These are phyloP conservation scores for Cystoderma amianthinum DNA, from an alignment of 768 basidiomycete genomes.

Conservation along the genomic window DNA sequence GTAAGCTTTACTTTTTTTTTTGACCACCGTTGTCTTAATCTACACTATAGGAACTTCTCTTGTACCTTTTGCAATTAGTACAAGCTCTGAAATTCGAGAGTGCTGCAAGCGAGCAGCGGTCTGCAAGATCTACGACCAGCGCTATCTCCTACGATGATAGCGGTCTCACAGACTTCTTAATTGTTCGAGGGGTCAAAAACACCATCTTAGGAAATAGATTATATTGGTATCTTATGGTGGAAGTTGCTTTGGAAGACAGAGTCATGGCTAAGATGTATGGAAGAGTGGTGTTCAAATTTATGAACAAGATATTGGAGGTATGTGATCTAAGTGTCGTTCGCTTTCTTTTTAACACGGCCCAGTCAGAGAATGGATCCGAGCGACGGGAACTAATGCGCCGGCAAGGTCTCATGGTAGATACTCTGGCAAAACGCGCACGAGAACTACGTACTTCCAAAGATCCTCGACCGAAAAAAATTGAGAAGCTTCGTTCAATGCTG, in stretches of 20 bases:
- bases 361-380: conserved; percentile 73
- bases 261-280: conserved; percentile 91
- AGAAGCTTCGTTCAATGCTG: conserved; percentile 82
- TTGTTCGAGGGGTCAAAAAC: conserved; percentile 78
- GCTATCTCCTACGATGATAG: conserved; percentile 87
- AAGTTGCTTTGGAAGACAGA: conserved; percentile 83
- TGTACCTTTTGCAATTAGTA: conserved; percentile 93
- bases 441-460: conserved; percentile 90
- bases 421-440: conserved; percentile 77
- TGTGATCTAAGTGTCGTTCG: conserved; percentile 4
- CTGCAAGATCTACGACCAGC: conserved; percentile 63
- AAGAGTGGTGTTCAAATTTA: conserved; percentile 83
- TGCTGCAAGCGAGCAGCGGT: conserved; percentile 66
- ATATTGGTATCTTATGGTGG: conserved; percentile 98
- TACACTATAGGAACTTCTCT: conserved; percentile 66
- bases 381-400: conserved; percentile 85
- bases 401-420: conserved; percentile 86
- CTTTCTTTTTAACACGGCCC: conserved; percentile 1
- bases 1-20: conserved; percentile 32
- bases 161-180: conserved; percentile 89
- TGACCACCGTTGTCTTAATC: conserved; percentile 4
- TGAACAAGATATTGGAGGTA: conserved; percentile 85
- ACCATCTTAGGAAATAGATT: conserved; percentile 83
- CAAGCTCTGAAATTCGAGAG: conserved; percentile 98
- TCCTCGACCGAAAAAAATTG: conserved; percentile 94